phyloP scores from a whole-genome alignment of 371 early-diverging fungal genomes.

The Mucor piriformis region DNA sequence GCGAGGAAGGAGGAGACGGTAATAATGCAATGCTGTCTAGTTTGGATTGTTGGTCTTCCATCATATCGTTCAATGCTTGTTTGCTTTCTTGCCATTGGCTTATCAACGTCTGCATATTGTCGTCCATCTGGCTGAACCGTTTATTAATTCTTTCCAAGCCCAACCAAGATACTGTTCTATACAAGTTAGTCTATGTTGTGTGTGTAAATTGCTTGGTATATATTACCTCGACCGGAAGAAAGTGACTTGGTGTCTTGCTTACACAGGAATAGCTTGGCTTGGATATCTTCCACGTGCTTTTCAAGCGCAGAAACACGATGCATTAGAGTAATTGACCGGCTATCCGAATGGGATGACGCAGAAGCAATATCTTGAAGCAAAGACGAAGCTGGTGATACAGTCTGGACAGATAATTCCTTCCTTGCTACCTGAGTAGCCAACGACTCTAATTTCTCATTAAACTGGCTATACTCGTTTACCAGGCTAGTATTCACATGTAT shows the following conservation, averaged over 20 bases:
- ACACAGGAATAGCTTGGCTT: constrained; percentile 38
- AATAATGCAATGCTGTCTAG: constrained; percentile 3
- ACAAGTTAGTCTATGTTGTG: neutral
- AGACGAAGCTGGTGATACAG: no score
- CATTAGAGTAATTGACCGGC: constrained; percentile 27
- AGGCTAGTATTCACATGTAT: constrained; percentile 28
- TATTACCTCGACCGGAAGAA: constrained; percentile 28
- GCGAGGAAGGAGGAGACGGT: constrained; percentile 47
- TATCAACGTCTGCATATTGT: constrained; percentile 28
- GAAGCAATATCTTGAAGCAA: no score
- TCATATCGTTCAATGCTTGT: constrained; percentile 12
- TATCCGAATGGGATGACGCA: constrained; percentile 4
- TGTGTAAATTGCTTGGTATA: neutral
- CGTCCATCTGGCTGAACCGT: constrained; percentile 33
- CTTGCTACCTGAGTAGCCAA: neutral
- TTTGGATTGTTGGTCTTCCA: constrained; percentile 12
- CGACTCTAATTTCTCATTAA: constrained; percentile 7
- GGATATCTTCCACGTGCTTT: constrained; percentile 37
- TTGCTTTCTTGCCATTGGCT: constrained; percentile 45
- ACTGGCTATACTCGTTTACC: constrained; percentile 21
- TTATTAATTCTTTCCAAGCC: constrained; percentile 31
- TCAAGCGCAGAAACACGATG: constrained; percentile 35
- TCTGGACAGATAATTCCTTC: no score
- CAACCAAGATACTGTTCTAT: neutral
- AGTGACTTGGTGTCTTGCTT: constrained; percentile 40